Conservation (phyloP, 306 rosid genomes). For the Medicago truncatula region MtrunA17r5.0-ANR NC_053044.1:33977501-33978000, state of each 20-base stretch:
- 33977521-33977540: constrained; percentile 22
- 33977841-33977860: neutral
- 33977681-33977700: neutral
- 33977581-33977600: neutral
- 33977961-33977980: constrained; percentile 6
- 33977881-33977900: too few relatives aligned
- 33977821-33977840: neutral
- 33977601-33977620: neutral
- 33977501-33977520: neutral
- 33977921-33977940: too few relatives aligned
- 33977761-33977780: constrained; percentile 60
- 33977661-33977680: constrained; percentile 58
- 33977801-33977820: constrained; percentile 79
- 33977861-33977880: too few relatives aligned
- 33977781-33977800: neutral
- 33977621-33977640: too few relatives aligned
- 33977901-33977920: too few relatives aligned
- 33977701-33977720: neutral
- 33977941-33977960: too few relatives aligned
- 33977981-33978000: constrained; percentile 10
- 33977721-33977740: neutral
- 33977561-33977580: neutral
- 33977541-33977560: neutral
- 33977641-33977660: constrained; percentile 91
- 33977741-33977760: neutral